These are phyloP conservation scores for Flaveria linearis DNA, from an alignment of 129 eudicot species.

Conservation along the genomic window DNA sequence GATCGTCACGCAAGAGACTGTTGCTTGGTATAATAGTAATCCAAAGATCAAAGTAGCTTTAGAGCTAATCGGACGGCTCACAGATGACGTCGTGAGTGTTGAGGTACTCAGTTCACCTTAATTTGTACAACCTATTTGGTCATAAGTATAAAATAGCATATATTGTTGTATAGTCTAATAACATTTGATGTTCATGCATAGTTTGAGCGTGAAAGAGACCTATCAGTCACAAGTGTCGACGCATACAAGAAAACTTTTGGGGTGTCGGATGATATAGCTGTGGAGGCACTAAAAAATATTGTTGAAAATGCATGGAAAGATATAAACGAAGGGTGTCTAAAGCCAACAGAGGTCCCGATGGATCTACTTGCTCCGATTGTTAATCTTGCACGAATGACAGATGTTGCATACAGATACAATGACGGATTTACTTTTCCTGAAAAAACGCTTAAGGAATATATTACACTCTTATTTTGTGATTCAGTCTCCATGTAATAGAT, in stretches of 20 bases:
- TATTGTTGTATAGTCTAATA: no score
- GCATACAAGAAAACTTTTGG: neutral
- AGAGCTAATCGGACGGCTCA: conserved; percentile 1
- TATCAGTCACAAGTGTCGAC: neutral
- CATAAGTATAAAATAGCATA: no score
- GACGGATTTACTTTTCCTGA: neutral
- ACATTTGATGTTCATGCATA: no score
- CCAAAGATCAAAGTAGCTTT: neutral
- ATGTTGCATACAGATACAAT: neutral
- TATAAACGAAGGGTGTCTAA: neutral
- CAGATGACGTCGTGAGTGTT: neutral
- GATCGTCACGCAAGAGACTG: neutral
- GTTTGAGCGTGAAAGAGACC: neutral
- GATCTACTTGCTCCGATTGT: neutral
- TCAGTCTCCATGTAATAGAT: no score
- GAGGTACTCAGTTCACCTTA: no score
- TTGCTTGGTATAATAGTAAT: conserved; percentile 13
- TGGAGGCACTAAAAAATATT: neutral
- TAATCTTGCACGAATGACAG: neutral
- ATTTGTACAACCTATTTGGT: no score
- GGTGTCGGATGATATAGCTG: neutral
- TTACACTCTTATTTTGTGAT: no score
- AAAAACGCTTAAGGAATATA: no score
- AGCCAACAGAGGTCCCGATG: neutral
- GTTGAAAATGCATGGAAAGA: no score